Base-by-base conservation (phyloP, 2,329 filamentous ascomycete genomes). In the Stylonectria norvegica region DNA sequence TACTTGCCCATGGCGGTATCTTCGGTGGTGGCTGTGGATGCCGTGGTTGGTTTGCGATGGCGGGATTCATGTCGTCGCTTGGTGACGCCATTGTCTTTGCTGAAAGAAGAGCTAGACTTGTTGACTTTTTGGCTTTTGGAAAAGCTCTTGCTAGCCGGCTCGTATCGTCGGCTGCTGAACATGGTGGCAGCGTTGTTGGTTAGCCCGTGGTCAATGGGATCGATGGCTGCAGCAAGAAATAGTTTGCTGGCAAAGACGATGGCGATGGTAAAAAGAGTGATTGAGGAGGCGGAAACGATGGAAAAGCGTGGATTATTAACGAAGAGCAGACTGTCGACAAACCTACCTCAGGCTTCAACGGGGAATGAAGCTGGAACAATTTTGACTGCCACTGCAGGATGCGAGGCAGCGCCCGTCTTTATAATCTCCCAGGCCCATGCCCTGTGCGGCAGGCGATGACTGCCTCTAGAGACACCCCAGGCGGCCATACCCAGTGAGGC, bases 91-190 rank as follows among this genome's bases (percentile, higher is more conserved):
- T 68, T 64, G 17, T 72, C 71, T 47, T 75, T 78, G 58, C 67
- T 74, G 56, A 79, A 78, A 2, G 76, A 79, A 3, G 73, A 67
- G 53, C 62, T 75, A 4, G 75, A 72, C 49, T 73, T 77, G 51
- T 62, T 67, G 17, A 55, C 53, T 47, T 75, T 76, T 40, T 75
- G 69, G 46, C 69, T 63, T 48, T 75, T 78, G 37, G 73, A 73
- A 43, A 76, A 76, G 62, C 72, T 78, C 62, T 66, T 73, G 65
- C 52, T 71, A 20, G 67, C 65, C 22, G 59, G 58, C 27, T 75
- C 70, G 36, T 66, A 64, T 43, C 69, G 68, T 57, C 67, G 68
- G 51, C 66, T 64, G 55, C 36, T 43, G 41, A 76, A 78, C 75
- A 75, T 78, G 22, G 46, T 56, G 53, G 37, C 29, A 17, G 17